Evolutionary conservation across 2,329 filamentous ascomycete genomes (phyloP), one percentile per base, ranked within the genome.

Genomic region (Trematosphaeria pertusa): DNA sequence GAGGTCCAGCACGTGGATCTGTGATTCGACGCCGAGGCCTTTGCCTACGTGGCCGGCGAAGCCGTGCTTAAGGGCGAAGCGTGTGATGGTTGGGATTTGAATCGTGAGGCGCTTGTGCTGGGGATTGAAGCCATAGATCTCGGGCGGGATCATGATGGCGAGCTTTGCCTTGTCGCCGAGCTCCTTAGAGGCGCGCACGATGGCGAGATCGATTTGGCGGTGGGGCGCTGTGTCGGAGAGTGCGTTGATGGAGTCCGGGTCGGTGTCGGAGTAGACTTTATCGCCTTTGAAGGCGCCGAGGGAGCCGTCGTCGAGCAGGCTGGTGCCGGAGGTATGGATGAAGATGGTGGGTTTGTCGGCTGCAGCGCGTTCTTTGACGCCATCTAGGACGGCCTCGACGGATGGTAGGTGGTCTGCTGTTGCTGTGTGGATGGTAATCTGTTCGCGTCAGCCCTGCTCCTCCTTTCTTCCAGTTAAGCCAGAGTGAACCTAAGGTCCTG

Each of bases 251-350:
- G 70, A 67, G 2, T 64, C 60, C 2, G 67, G 66, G n/a, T 65
- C 55, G 48, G 71, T 65, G 54, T 80, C 77, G 56, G 68, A 61
- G 57, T 73, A 80, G 42, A 79, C 64, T 37, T 70, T 74, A 31
- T 73, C 65, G 36, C 59, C 59, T 30, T 70, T 70, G 35, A 39
- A 39, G 49, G 68, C 11, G 5, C 46, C 40, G 11, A 61, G 46
- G 1, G 70, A 50, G 9, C 59, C 59, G 48, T 79, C 77, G 40
- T 62, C 65, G 3, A 79, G 52, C 5, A 77, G 63, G 8, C 66
- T 69, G 5, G 73, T 73, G 4, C 77, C 78, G 5, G 72, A 75
- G 3, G 78, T 81, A 56, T 80, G 78, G 45, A 80, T 78, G 65
- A 72, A 81, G 48, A 77, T 48, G 20, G 75, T 77, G 18, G 46